phyloP scores from a whole-genome alignment of 257 asterid genomes.

The Penstemon newberryi region DNA sequence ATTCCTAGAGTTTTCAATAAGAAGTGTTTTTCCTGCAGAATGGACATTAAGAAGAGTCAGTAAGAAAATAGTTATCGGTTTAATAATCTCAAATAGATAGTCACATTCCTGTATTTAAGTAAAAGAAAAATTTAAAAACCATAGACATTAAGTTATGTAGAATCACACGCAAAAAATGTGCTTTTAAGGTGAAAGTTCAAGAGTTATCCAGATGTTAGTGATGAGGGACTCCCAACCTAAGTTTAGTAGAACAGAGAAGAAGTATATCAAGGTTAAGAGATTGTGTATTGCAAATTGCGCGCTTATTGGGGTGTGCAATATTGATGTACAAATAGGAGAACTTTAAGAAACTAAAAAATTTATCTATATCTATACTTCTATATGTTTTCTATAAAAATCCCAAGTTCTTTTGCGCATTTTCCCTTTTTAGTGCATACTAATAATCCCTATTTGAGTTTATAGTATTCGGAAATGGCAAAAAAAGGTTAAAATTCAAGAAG shows the following conservation, averaged over 20 bases:
- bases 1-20: slow-evolving; percentile 86
- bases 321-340: background rate
- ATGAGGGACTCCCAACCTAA: background rate
- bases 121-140: background rate
- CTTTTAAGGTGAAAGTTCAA: background rate
- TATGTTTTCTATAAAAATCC: no score
- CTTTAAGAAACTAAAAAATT: background rate
- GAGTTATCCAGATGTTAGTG: background rate
- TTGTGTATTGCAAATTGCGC: background rate
- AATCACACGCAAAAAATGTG: background rate
- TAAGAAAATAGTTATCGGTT: background rate
- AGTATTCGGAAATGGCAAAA: no score
- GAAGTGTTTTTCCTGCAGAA: slow-evolving; percentile 94
- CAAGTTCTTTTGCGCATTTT: no score
- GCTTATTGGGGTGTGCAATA: background rate
- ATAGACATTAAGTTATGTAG: background rate
- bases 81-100: slow-evolving; percentile 11
- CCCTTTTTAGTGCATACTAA: no score
- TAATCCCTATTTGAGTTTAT: no score
- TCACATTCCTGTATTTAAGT: background rate
- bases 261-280: slow-evolving; percentile 4
- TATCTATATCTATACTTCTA: background rate
- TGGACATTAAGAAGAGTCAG: slow-evolving; percentile 11
- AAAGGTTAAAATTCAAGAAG: no score
- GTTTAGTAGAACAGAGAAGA: background rate